Evolutionary conservation across 2,329 filamentous ascomycete genomes (phyloP).

Genomic region (Ophiostoma sp.): DNA sequence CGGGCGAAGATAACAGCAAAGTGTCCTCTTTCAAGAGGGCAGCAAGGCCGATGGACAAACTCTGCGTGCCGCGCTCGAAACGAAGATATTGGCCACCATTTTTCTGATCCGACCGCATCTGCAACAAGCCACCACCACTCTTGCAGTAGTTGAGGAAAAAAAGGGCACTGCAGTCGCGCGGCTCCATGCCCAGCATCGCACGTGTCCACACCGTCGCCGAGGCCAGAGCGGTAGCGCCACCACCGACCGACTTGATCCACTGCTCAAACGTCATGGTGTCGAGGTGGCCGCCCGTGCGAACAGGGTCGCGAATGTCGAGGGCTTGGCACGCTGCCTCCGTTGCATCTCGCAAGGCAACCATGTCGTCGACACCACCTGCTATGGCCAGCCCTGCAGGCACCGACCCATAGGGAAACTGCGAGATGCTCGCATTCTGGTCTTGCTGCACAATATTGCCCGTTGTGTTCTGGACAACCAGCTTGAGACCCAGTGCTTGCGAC

Average conservation of each 20-base stretch:
- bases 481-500: slow-evolving; percentile 14
- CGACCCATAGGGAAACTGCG: slow-evolving; percentile 23
- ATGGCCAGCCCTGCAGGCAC: slow-evolving; percentile 2
- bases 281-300: slow-evolving; percentile 11
- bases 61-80: slow-evolving; percentile 49
- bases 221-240: slow-evolving; percentile 6
- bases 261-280: slow-evolving; percentile 24
- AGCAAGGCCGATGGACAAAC: slow-evolving; percentile 27
- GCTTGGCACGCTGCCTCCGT: slow-evolving; percentile 25
- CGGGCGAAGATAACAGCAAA: slow-evolving; percentile 18
- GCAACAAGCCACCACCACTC: slow-evolving; percentile 51
- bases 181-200: slow-evolving; percentile 48
- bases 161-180: slow-evolving; percentile 50
- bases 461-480: slow-evolving; percentile 25
- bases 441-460: slow-evolving; percentile 25
- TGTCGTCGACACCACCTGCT: neutral
- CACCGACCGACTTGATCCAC: slow-evolving; percentile 19
- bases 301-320: slow-evolving; percentile 25
- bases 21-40: slow-evolving; percentile 15
- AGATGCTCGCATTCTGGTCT: slow-evolving; percentile 20
- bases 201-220: slow-evolving; percentile 27
- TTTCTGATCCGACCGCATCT: slow-evolving; percentile 54
- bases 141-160: slow-evolving; percentile 59
- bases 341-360: slow-evolving; percentile 15
- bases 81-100: slow-evolving; percentile 56